Evolutionary conservation across 2,329 filamentous ascomycete genomes (phyloP), one percentile per base, ranked within the genome.

Genomic region (Akanthomyces lecanii): DNA sequence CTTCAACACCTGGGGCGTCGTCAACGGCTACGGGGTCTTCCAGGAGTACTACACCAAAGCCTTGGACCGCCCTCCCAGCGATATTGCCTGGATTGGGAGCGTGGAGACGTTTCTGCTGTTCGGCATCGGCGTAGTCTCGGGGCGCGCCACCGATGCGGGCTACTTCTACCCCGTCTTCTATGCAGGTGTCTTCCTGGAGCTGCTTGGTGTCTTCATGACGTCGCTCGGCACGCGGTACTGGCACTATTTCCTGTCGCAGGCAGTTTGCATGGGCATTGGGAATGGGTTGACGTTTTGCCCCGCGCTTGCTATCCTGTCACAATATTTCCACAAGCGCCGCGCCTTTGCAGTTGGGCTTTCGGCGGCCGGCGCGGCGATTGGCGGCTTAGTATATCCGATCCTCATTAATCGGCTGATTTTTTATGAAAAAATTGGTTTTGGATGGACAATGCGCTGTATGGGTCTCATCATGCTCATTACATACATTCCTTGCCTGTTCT

Each of bases 331-430:
- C 42, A 78, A 76, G 47, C 79, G 77, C 61, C 78, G 83, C 63
- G 81, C 80, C 0, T 72, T 89, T 4, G 85, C 83, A 5, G 81
- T 87, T 47, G 86, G 86, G 2, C 69, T 88, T 1, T 81, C 83
- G 3, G 84, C 85, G 1, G 80, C 81, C 0, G 86, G 86, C 1
- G 82, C 82, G 54, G 82, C 81, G 4, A 74, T 84, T 2, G 83
- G 83, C 0, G 82, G 82, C 4, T 75, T 85, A 2, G 72, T 85
- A 3, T 85, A 84, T 62, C 83, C 84, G 0, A 77, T 70, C 3
- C 68, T 83, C 23, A 73, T 82, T 38, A 73, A 76, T 67, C 68
- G 70, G 69, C 63, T 75, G 0, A 77, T 86, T 0, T 76, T 79
- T 2, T 74, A 80, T 64, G 69, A 71, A 16, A 67, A 67, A 4